Evolutionary conservation across 2,329 filamentous ascomycete genomes (phyloP), one percentile per base, ranked within the genome.

Genomic region (Aspergillus pseudonomiae): DNA sequence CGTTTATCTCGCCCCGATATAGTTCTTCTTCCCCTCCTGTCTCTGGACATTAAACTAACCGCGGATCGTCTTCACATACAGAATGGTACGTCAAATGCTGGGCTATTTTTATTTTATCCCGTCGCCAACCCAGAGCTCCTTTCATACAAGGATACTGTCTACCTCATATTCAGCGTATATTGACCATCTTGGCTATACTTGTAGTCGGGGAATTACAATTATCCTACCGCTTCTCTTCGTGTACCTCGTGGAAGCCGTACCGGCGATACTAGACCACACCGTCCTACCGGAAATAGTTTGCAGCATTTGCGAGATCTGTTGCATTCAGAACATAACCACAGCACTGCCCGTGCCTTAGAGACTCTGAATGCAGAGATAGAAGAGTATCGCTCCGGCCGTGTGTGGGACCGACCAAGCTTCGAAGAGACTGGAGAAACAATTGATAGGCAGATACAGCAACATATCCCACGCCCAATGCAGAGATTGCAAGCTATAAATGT

Each of bases 161-260:
- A 55, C 32, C 34, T 36, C 21, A 10, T 55, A 32, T 19, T 26
- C 52, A 9, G 24, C 26, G 12, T 36, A 5, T 67, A 65, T 68
- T 73, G 65, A 72, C 69, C 50, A 52, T 62, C 65, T 65, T 60
- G 16, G 48, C 57, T 56, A 60, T 57, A 19, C 57, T 41, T 67
- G 26, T 67, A 82, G 80, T 79, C 80, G 63, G 77, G 76, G 57
- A 80, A 79, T 62, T 77, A 79, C 73, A 78, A 80, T 69, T 75
- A 77, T 64, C 78, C 79, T 59, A 76, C 77, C 59, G 78, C 77
- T 59, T 78, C 77, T 60, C 74, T 70, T 45, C 72, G 73, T 61
- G 61, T 68, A 36, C 63, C 73, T 64, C 71, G 71, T 65, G 66
- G 67, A 65, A 61, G 53, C 50, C 65, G 67, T 26, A 46, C 68